Base-by-base conservation (phyloP, 768 basidiomycete species). In the Mycena capillaripes region DNA sequence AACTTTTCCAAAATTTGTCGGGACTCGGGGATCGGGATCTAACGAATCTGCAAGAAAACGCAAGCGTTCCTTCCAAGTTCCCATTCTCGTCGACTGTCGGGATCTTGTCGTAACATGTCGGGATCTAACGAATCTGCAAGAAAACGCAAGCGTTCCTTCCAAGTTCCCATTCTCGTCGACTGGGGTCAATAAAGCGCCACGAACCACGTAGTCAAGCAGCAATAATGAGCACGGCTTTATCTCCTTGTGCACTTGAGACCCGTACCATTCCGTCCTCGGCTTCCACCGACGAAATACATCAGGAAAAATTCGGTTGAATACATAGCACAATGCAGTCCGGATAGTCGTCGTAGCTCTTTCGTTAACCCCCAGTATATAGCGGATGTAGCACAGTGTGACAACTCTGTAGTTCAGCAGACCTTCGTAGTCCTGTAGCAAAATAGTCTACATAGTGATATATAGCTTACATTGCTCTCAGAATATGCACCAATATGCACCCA, bases 361-460 rank as follows among this genome's bases (percentile, higher is more conserved):
- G 40, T 40, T 42, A 42, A 59, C 38, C 58, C 58, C 40, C 58
- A 42, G 40, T 59, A 59, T 59, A 59, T 59, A 42, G 58, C 38
- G 23, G 25, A 38, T 29, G 58, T 59, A 59, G 58, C 58, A 25
- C 6, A 38, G 29, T 32, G 8, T 40, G 10, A 25, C 36, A 42
- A 59, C 58, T 59, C 58, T 59, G 58, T 59, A 59, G 58, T 42
- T 59, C 58, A 42, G 44, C 58, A 42, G 42, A 59, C 38, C 19
- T 59, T 25, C 38, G 19, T 59, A 59, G 38, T 59, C 14, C 40
- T 16, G 58, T 19, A 59, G 40, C 40, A 59, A 14, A 40, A 59
- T 59, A 59, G 58, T 25, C 40, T 42, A 59, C 29, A 10, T 38
- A 59, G 58, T 27, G 12, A 42, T 40, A 59, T 44, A 21, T 59